Conservation (phyloP, 805 yeast species). For the Vanderwaltozyma tropicalis region DNA sequence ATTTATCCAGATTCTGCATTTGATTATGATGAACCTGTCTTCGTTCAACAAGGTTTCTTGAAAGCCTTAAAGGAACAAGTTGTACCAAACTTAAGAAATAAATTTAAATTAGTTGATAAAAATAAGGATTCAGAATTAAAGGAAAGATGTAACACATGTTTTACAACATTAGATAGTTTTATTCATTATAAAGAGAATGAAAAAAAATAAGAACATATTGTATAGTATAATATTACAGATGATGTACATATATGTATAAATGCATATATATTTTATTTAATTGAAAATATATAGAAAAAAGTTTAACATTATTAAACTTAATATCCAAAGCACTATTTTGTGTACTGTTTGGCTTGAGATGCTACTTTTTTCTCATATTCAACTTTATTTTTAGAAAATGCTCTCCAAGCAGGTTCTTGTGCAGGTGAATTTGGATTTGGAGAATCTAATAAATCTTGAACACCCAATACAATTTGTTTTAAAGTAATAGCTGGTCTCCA, state of each 20-base stretch:
- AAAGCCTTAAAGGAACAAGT: constrained; percentile 31
- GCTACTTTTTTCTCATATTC: constrained; percentile 66
- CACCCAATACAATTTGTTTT: constrained; percentile 81
- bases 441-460: constrained; percentile 78
- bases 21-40: constrained; percentile 59
- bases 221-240: background rate
- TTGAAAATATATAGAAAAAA: too few species aligned
- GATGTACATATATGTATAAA: background rate
- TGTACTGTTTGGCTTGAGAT: constrained; percentile 71
- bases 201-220: constrained; percentile 6
- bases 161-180: constrained; percentile 60
- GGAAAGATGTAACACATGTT: constrained; percentile 54
- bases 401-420: constrained; percentile 93
- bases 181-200: constrained; percentile 61
- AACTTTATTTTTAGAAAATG: constrained; percentile 57
- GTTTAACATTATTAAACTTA: too few species aligned
- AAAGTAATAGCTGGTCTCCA: constrained; percentile 97
- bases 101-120: constrained; percentile 57
- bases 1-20: constrained; percentile 65
- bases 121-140: constrained; percentile 49
- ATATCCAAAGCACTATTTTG: constrained; percentile 31
- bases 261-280: too few species aligned
- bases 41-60: constrained; percentile 44
- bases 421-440: constrained; percentile 97
- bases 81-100: constrained; percentile 39